Base-by-base conservation (phyloP, 208 protist genomes). In the Trypanosoma avium region DNA sequence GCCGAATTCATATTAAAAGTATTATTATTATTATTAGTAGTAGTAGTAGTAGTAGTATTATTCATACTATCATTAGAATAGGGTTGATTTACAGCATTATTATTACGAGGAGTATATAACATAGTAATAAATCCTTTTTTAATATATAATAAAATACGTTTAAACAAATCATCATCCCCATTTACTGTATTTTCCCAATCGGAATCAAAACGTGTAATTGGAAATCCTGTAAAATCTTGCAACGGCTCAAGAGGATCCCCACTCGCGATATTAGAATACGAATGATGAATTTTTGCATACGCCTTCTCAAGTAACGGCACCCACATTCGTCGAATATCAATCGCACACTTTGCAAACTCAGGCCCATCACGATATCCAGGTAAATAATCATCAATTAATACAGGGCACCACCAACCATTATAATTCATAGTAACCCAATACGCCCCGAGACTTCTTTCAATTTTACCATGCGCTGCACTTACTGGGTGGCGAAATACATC, bases 271-370 rank as follows among this genome's bases (percentile, higher is more conserved):
- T 90, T 89, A 12, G 84, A 70, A 71, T 95, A 95, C 4, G 73
- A 87, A 27, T 79, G 82, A 67, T 93, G 77, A 27, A 92, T 52
- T 69, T 96, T 96, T 30, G 88, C 88, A 70, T 94, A 96, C 6
- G 84, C 73, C 70, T 96, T 96, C 70, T 96, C 82, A 40, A 94
- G 70, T 19, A 96, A 74, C 24, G 72, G 54, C 27, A 90, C 75
- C 90, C 90, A 96, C 79, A 94, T 62, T n/a, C 86, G 74, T n/a
- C 86, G 77, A 29, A 83, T 38, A 47, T 94, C 83, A 13, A 71
- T 61, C 4, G 74, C 68, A 61, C 88, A 86, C 43, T 63, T 71
- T 24, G 75, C 58, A 57, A 85, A 93, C 70, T 88, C 75, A 12
- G 84, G 84, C 12, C 76, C 74, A 48, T 79, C 84, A 21, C 48